These are phyloP conservation scores for Amanita inopinata DNA, from an alignment of 768 basidiomycete species.

Conservation along the genomic window DNA sequence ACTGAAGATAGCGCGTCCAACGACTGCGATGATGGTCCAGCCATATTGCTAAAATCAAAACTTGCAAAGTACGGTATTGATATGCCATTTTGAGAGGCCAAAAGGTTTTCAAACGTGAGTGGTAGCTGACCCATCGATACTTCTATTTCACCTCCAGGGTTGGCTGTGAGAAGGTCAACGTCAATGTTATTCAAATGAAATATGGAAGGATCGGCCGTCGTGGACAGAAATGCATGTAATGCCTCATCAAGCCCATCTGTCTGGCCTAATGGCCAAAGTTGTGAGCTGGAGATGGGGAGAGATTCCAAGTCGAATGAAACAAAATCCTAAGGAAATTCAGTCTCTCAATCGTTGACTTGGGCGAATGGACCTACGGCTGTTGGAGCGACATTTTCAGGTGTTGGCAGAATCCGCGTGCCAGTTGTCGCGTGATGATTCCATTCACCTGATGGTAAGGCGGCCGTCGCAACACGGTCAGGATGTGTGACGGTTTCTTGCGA, in stretches of 20 bases:
- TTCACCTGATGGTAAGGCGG: not conserved
- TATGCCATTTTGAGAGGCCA: conserved; percentile 11
- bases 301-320: conserved; percentile 16
- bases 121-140: conserved; percentile 21
- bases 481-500: conserved; percentile 1
- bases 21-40: conserved; percentile 9
- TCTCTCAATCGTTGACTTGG: not conserved
- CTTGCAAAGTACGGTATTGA: conserved; percentile 17
- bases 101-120: conserved; percentile 6
- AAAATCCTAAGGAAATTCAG: conserved; percentile 12
- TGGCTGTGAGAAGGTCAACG: conserved; percentile 18
- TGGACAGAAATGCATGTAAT: conserved; percentile 21
- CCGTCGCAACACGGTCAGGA: not conserved
- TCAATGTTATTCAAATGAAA: conserved; percentile 28
- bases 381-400: not conserved
- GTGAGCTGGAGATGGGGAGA: conserved; percentile 9
- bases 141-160: conserved; percentile 29
- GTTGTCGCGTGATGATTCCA: conserved; percentile 3
- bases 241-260: conserved; percentile 14
- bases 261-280: conserved; percentile 8
- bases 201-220: conserved; percentile 22
- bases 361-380: not conserved
- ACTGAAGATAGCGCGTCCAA: conserved; percentile 2
- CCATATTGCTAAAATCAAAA: conserved; percentile 12
- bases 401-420: not conserved